Conservation (phyloP, 345 rosid genomes). For the Moricandia moricandioides region DNA sequence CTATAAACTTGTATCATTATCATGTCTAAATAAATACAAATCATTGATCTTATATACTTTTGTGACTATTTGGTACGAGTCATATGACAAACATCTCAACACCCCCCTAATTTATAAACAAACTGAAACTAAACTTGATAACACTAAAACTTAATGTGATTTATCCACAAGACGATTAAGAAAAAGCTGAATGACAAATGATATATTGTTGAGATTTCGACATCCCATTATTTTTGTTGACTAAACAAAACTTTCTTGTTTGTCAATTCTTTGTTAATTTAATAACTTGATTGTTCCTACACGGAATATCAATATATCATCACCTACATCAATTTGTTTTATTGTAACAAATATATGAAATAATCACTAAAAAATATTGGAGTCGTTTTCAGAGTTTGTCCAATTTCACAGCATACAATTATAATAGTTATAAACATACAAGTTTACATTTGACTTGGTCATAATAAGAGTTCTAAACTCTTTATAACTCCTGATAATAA, state of each 20-base stretch:
- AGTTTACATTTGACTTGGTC: conserved; percentile 15
- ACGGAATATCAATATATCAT: too few species aligned
- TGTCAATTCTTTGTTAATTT: background rate
- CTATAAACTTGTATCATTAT: background rate
- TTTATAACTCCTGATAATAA: background rate
- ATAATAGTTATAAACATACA: conserved; percentile 6
- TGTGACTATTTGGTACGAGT: background rate
- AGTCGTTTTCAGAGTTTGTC: conserved; percentile 23
- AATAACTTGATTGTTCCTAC: conserved; percentile 4
- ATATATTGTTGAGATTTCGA: conserved; percentile 22
- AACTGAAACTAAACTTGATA: background rate
- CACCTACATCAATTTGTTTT: conserved; percentile 7
- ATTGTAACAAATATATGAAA: background rate
- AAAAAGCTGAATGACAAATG: background rate
- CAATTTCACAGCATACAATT: background rate
- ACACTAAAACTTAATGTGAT: background rate
- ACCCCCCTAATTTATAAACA: background rate
- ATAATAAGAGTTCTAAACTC: background rate
- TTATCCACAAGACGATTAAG: background rate
- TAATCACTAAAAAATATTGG: background rate
- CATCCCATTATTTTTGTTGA: conserved; percentile 8
- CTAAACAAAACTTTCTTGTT: background rate
- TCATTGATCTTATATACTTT: background rate
- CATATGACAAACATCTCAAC: background rate
- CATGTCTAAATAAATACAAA: background rate